Evolutionary conservation across 176 grass and related monocot genomes (phyloP).

Genomic region (Avena atlantica): DNA sequence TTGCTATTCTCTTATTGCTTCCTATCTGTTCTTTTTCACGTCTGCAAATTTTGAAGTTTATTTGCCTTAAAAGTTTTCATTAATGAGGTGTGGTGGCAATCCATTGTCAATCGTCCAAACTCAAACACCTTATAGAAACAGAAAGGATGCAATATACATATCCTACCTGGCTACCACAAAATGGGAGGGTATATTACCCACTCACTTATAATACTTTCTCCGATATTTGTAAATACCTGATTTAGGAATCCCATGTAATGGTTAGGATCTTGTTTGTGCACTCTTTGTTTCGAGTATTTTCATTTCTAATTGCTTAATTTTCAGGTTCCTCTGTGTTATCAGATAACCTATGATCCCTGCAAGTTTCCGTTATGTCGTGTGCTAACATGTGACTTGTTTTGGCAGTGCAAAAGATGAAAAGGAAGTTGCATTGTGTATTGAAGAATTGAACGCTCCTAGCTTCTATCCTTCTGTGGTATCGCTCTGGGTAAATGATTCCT

Average conservation of each 20-base stretch:
- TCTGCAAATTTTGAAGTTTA: neutral
- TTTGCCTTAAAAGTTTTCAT: neutral
- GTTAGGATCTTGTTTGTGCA: neutral
- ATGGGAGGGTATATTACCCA: neutral
- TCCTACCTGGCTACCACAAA: neutral
- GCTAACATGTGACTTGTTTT: constrained; percentile 47
- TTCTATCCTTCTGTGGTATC: constrained; percentile 85
- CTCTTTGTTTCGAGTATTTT: neutral
- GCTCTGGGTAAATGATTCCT: constrained; percentile 92
- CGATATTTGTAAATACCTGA: neutral
- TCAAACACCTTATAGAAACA: constrained; percentile 18
- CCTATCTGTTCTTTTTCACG: neutral
- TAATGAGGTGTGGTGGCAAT: neutral
- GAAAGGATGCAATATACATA: neutral
- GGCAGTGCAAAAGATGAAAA: constrained; percentile 85
- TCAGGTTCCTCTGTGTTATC: constrained; percentile 1
- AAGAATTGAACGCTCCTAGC: constrained; percentile 86
- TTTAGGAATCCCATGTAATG: constrained; percentile 3
- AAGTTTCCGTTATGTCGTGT: constrained; percentile 14
- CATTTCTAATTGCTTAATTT: neutral
- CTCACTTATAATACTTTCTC: neutral
- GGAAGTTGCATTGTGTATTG: constrained; percentile 87
- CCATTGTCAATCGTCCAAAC: constrained; percentile 2
- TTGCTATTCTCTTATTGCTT: neutral
- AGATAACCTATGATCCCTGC: neutral